Conservation (phyloP, 2,329 filamentous ascomycete genomes). For the Ophiocordyceps camponoti-leonardi region DNA sequence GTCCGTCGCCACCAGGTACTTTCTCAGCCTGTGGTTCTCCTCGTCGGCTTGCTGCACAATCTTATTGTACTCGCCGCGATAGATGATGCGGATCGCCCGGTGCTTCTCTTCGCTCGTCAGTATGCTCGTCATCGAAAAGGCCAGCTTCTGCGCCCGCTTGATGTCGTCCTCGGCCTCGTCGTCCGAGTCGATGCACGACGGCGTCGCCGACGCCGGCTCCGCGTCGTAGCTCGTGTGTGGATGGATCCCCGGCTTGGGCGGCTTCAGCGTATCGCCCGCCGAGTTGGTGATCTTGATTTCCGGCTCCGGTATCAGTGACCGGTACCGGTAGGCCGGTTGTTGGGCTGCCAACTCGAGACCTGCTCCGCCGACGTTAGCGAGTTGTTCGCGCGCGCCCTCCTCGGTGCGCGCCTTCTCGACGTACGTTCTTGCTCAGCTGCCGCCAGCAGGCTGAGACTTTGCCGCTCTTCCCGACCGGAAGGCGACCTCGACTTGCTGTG, state of each 20-base stretch:
- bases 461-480: conserved; percentile 20
- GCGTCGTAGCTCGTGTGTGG: conserved; percentile 75
- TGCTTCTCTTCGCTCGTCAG: conserved; percentile 59
- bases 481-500: conserved; percentile 15
- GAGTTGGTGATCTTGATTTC: conserved; percentile 48
- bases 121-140: conserved; percentile 64
- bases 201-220: conserved; percentile 34
- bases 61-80: conserved; percentile 68
- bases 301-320: conserved; percentile 49
- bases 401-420: background rate
- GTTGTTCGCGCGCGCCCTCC: background rate
- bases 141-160: conserved; percentile 70
- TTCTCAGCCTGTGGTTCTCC: conserved; percentile 61
- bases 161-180: conserved; percentile 77
- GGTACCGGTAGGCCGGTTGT: conserved; percentile 34
- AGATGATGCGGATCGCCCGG: conserved; percentile 74
- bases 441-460: conserved; percentile 46
- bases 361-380: conserved; percentile 8
- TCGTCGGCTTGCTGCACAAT: conserved; percentile 66
- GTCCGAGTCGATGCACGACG: conserved; percentile 58
- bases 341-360: conserved; percentile 35
- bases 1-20: conserved; percentile 92
- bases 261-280: conserved; percentile 40
- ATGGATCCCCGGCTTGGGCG: conserved; percentile 45
- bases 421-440: conserved; percentile 65